Base-by-base conservation (phyloP, 805 yeast genomes). In the Candida alai region DNA sequence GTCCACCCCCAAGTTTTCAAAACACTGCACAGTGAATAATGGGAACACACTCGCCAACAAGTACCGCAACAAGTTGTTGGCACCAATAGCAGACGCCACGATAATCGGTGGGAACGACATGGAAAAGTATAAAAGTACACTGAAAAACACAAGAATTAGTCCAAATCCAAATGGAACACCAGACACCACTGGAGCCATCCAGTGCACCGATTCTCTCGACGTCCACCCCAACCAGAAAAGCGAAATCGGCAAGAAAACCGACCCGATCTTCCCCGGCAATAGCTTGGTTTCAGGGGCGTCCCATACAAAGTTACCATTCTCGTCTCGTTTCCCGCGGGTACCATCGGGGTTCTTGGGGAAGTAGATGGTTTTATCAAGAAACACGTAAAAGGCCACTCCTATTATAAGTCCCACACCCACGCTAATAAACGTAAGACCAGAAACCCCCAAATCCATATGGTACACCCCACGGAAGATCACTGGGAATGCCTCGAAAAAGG, bases 51-150 rank as follows among this genome's bases (percentile, higher is more conserved):
- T 78, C 7, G 94, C 86, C 41, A 83, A 54, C 20, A 80, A 45
- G 52, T 85, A 86, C 61, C 96, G 74, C 37, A 80, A 58, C 50
- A 88, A 65, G 54, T 84, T 85, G 60, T 87, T 88, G 10, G 95
- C 96, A 22, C 95, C 95, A 41, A 86, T 58, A 3, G 94, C 90
- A n/a, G 90, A 80, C 0, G 96, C 95, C 15, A 86, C 82, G 21
- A 73, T 71, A 21, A 78, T 58, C 30, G 90, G 87, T 18, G 93
- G 90, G 56, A 78, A 84, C 4, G 83, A 56, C 69, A 78, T 68
- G 22, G 84, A 65, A 56, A 84, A 80, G 54, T 84, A 84, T 30
- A 77, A 72, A 50, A 84, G 67, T 30, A 78, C 74, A 14, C 84
- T 65, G 58, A 84, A 80, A 65, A 84, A 84, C 34, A 84, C 73